Percentiles rank a stretch among this genome's conserved stretches.
These are phyloP conservation scores for Colletotrichum magnum DNA, from an alignment of 2,329 filamentous ascomycete species.

Conservation along the genomic window DNA sequence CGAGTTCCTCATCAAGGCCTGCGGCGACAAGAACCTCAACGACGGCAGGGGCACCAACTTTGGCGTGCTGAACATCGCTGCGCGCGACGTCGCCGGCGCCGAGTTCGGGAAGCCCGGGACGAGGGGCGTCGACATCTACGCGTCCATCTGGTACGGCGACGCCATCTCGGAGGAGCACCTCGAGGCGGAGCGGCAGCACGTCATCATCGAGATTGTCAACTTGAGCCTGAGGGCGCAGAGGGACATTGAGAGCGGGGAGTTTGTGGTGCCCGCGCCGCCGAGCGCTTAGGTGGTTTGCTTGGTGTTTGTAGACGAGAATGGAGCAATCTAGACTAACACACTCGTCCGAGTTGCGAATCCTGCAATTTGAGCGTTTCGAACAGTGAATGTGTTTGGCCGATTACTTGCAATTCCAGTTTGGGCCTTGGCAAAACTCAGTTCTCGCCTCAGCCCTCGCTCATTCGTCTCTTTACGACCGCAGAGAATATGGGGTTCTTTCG, in stretches of 20 bases:
- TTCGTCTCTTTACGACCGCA: background rate
- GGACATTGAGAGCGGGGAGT: conserved; percentile 37
- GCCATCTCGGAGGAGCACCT: conserved; percentile 43
- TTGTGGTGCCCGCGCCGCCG: conserved; percentile 15
- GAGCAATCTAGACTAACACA: background rate
- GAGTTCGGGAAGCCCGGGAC: conserved; percentile 20
- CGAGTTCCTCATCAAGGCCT: conserved; percentile 46
- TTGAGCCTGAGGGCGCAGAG: conserved; percentile 39
- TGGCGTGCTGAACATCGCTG: conserved; percentile 44
- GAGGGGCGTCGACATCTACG: conserved; percentile 42
- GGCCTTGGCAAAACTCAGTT: background rate
- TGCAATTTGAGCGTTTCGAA: background rate
- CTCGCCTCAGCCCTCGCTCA: background rate
- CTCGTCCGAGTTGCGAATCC: background rate
- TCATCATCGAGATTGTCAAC: conserved; percentile 45
- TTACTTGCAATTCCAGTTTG: background rate
- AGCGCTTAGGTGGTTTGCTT: background rate
- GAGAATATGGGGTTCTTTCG: background rate
- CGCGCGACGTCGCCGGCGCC: conserved; percentile 38
- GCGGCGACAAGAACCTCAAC: conserved; percentile 43
- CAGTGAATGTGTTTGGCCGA: too few relatives aligned
- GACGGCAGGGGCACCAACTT: conserved; percentile 41
- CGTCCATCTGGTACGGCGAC: conserved; percentile 44
- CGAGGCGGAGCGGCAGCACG: conserved; percentile 44
- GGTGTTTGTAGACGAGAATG: background rate